These are phyloP conservation scores for Termitomyces sp. DNA, from an alignment of 768 basidiomycete genomes.

Conservation along the genomic window DNA sequence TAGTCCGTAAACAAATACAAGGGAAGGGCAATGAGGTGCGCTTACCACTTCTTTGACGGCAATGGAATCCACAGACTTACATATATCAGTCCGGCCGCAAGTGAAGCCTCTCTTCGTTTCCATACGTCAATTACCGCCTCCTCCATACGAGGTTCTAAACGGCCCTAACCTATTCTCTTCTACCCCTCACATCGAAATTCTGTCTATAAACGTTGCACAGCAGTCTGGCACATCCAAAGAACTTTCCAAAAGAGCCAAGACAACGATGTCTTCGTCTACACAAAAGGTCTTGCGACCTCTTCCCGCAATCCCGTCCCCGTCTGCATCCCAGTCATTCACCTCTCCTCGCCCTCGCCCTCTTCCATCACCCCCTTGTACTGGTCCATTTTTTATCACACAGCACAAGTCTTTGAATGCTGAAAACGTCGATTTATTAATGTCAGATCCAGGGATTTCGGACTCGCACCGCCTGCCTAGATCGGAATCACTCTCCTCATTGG, in stretches of 20 bases:
- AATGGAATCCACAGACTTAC: not conserved
- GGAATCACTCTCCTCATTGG: not conserved
- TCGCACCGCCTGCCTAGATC: not conserved
- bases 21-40: not conserved
- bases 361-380: conserved; percentile 12
- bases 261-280: not conserved
- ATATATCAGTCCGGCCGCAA: not conserved
- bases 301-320: conserved; percentile 13
- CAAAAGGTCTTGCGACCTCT: conserved; percentile 13
- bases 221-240: not conserved
- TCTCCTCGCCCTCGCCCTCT: conserved; percentile 11
- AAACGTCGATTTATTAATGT: not conserved
- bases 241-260: not conserved
- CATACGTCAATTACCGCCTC: not conserved
- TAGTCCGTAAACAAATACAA: conserved; percentile 8
- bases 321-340: conserved; percentile 5
- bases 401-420: not conserved
- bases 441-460: not conserved
- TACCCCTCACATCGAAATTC: not conserved
- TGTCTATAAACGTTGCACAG: not conserved
- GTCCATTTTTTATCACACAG: not conserved
- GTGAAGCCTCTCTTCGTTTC: not conserved
- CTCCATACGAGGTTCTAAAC: not conserved
- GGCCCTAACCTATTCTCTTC: not conserved
- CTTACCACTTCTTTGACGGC: not conserved